Conservation (phyloP, 192 early-diverging fungal species). For the Coemansia sp. region DNA sequence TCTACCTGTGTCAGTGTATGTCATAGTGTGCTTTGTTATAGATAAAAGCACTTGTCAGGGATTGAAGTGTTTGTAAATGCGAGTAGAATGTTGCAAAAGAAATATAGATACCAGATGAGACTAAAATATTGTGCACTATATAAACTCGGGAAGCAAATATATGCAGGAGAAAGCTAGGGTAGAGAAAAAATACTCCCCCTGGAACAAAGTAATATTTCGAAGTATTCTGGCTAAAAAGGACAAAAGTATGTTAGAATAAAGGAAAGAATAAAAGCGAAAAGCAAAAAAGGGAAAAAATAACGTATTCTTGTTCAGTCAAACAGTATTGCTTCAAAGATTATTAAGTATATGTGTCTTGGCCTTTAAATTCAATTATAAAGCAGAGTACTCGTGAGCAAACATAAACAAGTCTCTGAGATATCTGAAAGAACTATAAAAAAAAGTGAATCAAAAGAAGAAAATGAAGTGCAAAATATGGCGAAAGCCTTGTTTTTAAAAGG, state of each 20-base stretch:
- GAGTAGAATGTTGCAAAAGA: not conserved
- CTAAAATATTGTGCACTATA: not conserved
- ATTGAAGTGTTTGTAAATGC: not conserved
- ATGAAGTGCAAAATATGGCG: conserved; percentile 4
- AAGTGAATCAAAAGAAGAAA: not conserved
- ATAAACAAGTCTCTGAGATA: not conserved
- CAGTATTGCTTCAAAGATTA: conserved; percentile 4
- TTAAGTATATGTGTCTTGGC: not conserved
- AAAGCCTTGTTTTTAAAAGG: conserved; percentile 7
- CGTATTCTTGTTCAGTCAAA: conserved; percentile 6
- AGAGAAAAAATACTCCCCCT: no score
- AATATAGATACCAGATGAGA: not conserved
- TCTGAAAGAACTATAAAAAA: not conserved
- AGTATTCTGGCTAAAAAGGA: conserved; percentile 4
- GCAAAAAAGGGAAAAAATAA: conserved; percentile 14
- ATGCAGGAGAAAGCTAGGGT: not conserved
- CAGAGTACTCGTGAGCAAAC: not conserved
- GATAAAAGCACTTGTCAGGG: not conserved
- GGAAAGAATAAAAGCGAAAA: conserved; percentile 6
- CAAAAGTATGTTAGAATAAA: conserved; percentile 9
- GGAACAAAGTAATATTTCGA: not conserved
- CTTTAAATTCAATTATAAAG: not conserved
- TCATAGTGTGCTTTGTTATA: conserved; percentile 3
- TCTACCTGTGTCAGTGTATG: conserved; percentile 48
- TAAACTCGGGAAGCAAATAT: not conserved